Conservation (phyloP, 768 basidiomycete genomes). For the Kwoniella sp. region DNA sequence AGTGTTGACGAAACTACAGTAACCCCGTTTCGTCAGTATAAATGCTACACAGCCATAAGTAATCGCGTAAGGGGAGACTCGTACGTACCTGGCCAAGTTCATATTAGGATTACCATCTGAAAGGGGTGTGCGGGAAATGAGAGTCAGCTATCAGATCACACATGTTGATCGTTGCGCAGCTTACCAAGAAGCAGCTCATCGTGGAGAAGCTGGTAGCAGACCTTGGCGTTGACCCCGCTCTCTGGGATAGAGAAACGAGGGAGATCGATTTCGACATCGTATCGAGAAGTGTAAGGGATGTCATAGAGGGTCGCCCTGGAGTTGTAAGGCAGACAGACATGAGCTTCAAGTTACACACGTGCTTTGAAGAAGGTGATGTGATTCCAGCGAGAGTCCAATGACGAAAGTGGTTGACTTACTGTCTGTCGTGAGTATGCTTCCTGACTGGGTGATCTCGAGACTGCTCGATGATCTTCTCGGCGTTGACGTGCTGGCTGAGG, state of each 20-base stretch:
- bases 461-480: slow-evolving; percentile 66
- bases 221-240: slow-evolving; percentile 40
- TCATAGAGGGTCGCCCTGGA: slow-evolving; percentile 45
- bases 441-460: slow-evolving; percentile 49
- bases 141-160: slow-evolving; percentile 9
- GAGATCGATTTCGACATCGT: slow-evolving; percentile 45
- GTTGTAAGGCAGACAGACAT: neutral
- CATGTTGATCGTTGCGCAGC: neutral
- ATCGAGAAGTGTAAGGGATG: slow-evolving; percentile 45
- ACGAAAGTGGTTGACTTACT: slow-evolving; percentile 39
- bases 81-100: slow-evolving; percentile 63
- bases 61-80: neutral
- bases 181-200: slow-evolving; percentile 63
- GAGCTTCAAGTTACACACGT: neutral
- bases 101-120: slow-evolving; percentile 63
- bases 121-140: too few species aligned
- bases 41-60: too few species aligned
- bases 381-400: too few species aligned
- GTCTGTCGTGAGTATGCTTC: slow-evolving; percentile 40
- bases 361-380: too few species aligned
- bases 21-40: too few species aligned
- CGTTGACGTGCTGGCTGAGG: slow-evolving; percentile 60
- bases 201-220: slow-evolving; percentile 56
- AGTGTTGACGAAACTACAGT: slow-evolving; percentile 63
- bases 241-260: slow-evolving; percentile 51